Conservation (phyloP, 495 filamentous ascomycete genomes). For the Podospora pseudopauciseta region DNA sequence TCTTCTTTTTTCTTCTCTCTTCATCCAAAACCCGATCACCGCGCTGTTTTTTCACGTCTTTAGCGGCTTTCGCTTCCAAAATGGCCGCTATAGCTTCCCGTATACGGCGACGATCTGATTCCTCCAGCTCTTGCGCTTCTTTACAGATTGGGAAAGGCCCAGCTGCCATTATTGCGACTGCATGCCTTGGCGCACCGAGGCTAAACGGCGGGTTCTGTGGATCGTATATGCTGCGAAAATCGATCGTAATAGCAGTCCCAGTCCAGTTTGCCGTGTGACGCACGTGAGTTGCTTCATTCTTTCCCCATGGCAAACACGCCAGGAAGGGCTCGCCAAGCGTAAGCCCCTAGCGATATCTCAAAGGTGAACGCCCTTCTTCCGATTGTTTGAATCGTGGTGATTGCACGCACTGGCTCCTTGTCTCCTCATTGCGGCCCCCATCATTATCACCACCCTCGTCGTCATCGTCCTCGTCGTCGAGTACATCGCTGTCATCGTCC, state of each 20-base stretch:
- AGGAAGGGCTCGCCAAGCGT: not conserved
- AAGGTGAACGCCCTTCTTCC: not conserved
- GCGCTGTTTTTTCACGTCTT: not conserved
- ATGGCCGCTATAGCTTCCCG: not conserved
- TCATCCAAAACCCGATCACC: not conserved
- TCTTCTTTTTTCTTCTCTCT: not conserved
- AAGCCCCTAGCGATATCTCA: not conserved
- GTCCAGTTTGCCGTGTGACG: not conserved
- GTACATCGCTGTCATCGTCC: conserved; percentile 20
- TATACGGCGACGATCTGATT: not conserved
- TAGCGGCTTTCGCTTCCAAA: not conserved
- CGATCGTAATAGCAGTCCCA: not conserved
- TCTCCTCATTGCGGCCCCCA: not conserved
- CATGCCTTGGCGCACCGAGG: not conserved
- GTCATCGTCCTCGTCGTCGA: conserved; percentile 27
- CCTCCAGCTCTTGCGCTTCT: not conserved
- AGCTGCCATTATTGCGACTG: not conserved
- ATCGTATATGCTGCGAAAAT: not conserved
- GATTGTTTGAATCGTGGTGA: not conserved
- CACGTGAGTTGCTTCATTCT: not conserved
- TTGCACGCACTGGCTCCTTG: not conserved
- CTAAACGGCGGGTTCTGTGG: not conserved
- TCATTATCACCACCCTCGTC: conserved; percentile 20
- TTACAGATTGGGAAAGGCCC: not conserved
- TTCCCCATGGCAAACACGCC: not conserved